Base-by-base conservation (phyloP, 129 eudicot genomes). In the Pulicaria dysenterica region DNA sequence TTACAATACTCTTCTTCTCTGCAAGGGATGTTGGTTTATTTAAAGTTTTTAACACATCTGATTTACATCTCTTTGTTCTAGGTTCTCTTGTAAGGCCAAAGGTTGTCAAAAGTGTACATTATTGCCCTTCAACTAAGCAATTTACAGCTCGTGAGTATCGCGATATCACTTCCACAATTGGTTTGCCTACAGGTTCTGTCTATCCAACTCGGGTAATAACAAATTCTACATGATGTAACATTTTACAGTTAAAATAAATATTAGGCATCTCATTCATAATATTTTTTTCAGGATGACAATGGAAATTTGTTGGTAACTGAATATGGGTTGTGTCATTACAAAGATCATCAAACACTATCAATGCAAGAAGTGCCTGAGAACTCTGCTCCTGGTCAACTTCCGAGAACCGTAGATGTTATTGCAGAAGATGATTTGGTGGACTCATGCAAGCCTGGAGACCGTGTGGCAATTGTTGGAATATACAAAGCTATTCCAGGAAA, bases 21-120 rank as follows among this genome's bases (percentile, higher is more conserved):
- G 3, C 3, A 40, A 13, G 5, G 44, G 38, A 54, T 42, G 13
- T 34, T 41, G 8, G 11, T 31, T 39, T 59, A 7, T 4, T 44
- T 51, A 4, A 15, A 15, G 57, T 7, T 72, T 11, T 3, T 59
- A 15, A 36, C 64, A 58, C 42, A 16, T 4, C 42, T 31, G 7
- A 46, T 53, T 17, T 65, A 39, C 65, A 4, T 38, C 45, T n/a
- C 42, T 12, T 12, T 73, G 9, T 46, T 73, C 11, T 51, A 94
- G 99, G 99, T 76, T 95, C 99, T 70, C 97, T 95, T 83, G 99
- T 90, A 13, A 95, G 99, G 86, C 99, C 99, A 47, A 95, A 90
- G 66, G 99, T 95, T 79, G 99, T 95, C 7, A 95, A 90, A 77
- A 95, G 99, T 74, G 99, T 95, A n/a, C 99, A 95, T 75, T 95